Evolutionary conservation across 805 yeast species (phyloP).

Genomic region (Yarrowia osloensis): DNA sequence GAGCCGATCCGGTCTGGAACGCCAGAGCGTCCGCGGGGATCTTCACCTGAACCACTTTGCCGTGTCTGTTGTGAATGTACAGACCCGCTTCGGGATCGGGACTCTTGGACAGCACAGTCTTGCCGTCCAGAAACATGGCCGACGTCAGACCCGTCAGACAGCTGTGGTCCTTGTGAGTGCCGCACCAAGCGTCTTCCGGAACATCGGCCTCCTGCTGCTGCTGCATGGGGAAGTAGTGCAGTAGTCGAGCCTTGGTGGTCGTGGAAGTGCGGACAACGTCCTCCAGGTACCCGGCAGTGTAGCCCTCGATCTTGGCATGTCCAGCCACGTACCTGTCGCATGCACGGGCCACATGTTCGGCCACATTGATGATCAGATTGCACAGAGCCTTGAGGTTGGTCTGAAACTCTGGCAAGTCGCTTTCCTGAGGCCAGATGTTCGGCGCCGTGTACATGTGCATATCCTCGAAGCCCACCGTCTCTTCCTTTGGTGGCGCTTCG

Average conservation of each 20-base stretch:
- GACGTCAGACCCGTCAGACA: conserved; percentile 62
- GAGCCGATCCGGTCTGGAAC: conserved; percentile 61
- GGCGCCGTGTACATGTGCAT: conserved; percentile 51
- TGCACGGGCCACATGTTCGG: conserved; percentile 53
- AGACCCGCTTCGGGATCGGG: conserved; percentile 55
- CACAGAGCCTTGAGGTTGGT: conserved; percentile 38
- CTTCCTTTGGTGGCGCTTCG: conserved; percentile 49
- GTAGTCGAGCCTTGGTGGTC: conserved; percentile 58
- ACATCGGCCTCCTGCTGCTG: background rate
- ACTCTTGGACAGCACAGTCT: conserved; percentile 29
- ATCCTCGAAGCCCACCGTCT: conserved; percentile 41
- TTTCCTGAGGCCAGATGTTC: conserved; percentile 55
- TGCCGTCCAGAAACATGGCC: conserved; percentile 50
- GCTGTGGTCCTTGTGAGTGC: conserved; percentile 62
- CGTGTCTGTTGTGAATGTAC: conserved; percentile 51
- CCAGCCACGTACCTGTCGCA: conserved; percentile 51
- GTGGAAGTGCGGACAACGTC: conserved; percentile 52
- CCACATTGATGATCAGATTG: conserved; percentile 51
- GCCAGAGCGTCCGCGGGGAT: conserved; percentile 60
- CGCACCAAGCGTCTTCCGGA: conserved; percentile 55
- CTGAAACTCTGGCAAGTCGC: conserved; percentile 37
- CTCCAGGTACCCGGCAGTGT: conserved; percentile 47
- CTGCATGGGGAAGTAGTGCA: conserved; percentile 53
- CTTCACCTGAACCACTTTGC: conserved; percentile 51
- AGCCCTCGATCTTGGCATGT: conserved; percentile 37